A percentile compares a stretch with the other conserved stretches of the same genome.
Conservation (phyloP, 2,329 filamentous ascomycete species). For the Stemphylium lycopersici region DNA sequence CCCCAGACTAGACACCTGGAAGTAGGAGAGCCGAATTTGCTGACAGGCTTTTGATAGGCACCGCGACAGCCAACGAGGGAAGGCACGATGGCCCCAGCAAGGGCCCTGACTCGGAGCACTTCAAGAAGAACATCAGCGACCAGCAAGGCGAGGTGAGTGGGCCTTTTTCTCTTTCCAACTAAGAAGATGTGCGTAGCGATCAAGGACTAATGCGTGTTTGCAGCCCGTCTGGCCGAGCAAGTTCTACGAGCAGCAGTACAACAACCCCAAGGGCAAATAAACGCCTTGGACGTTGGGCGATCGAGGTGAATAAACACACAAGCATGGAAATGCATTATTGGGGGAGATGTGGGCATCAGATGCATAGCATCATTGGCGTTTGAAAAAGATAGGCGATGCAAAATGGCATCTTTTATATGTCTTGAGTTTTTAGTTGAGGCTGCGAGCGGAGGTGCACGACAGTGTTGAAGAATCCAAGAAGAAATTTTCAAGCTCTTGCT, state of each 20-base stretch:
- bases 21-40: neutral
- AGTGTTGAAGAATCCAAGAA: neutral
- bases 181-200: neutral
- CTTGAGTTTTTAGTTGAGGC: neutral
- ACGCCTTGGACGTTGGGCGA: neutral
- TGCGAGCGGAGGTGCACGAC: neutral
- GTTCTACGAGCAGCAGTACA: conserved; percentile 42
- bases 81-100: conserved; percentile 33
- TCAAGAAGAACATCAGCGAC: conserved; percentile 32
- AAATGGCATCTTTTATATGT: neutral
- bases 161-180: neutral
- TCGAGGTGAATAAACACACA: conserved; percentile 1
- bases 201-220: neutral
- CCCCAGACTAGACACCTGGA: conserved; percentile 3
- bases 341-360: neutral
- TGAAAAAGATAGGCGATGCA: conserved; percentile 5
- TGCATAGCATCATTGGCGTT: conserved; percentile 13
- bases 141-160: conserved; percentile 36
- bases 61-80: conserved; percentile 28
- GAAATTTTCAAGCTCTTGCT: neutral
- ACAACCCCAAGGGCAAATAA: conserved; percentile 46
- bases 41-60: conserved; percentile 19
- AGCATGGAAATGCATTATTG: neutral
- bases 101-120: conserved; percentile 35
- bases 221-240: conserved; percentile 36